Base-by-base conservation (phyloP, 2,329 filamentous ascomycete species). In the Trichoderma brevicompactum region DNA sequence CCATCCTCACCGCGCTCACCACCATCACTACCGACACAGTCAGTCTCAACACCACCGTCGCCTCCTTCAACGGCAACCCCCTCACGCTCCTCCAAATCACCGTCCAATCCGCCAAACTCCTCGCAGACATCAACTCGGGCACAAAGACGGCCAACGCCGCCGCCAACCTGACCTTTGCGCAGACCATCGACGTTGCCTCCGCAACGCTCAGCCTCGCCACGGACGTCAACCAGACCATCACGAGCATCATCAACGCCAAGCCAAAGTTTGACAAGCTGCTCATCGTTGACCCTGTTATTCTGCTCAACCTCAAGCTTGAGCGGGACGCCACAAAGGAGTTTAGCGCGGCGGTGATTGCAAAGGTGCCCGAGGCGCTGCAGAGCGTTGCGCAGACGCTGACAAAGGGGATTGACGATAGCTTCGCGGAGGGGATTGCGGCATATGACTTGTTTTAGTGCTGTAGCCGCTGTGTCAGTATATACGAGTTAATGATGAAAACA, bases 221-320 rank as follows among this genome's bases (percentile, higher is more conserved):
- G 10, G 71, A 72, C n/a, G 79, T 82, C 66, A 76, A 80, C 68
- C 61, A 69, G 38, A 78, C 79, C 4, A 74, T 82, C 36, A 68
- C 71, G 7, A 73, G 74, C n/a, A 70, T 83, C 23, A 73, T 81
- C 65, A 69, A 65, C 10, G 70, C 75, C 34, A 81, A 82, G 72
- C 74, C 72, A 19, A 79, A 80, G 67, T 84, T 84, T 65, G 78
- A 82, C 68, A 72, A 72, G 44, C 70, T 82, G 6, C 60, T 80
- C 1, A 68, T 83, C 41, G 75, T 83, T 32, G 76, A 73, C 53
- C 79, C 81, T 0, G 69, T 81, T 41, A 80, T 84, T 41, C 71
- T 81, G 44, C 49, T 80, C 15, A 79, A 78, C 65, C 69, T 85
- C 32, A 69, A 78, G 64, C 66, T 76, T 7, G 74, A 83, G 72